A percentile compares a stretch with the other conserved stretches of the same genome.
These are phyloP conservation scores for Odontarrhena argentea DNA, from an alignment of 345 rosid species.

Conservation along the genomic window DNA sequence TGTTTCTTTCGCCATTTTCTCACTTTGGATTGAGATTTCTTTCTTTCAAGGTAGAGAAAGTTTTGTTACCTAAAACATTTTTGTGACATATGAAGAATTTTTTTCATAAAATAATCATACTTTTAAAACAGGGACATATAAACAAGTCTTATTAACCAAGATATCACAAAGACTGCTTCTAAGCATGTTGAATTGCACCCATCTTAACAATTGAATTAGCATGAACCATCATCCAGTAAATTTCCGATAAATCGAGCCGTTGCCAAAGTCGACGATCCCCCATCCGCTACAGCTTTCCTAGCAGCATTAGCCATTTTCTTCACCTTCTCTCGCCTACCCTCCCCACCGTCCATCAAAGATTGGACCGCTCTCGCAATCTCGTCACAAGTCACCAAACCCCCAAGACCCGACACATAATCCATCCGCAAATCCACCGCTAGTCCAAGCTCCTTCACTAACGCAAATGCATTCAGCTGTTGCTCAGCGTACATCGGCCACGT, in stretches of 20 bases:
- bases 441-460: slow-evolving; percentile 48
- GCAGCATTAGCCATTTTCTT: slow-evolving; percentile 37
- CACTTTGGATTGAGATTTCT: background rate
- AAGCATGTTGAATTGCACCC: background rate
- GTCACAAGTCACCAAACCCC: slow-evolving; percentile 43
- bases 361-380: slow-evolving; percentile 43
- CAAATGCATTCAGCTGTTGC: slow-evolving; percentile 56
- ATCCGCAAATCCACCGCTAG: slow-evolving; percentile 42
- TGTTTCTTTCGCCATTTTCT: slow-evolving; percentile 31
- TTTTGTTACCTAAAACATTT: no score
- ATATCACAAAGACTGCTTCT: no score
- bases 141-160: no score
- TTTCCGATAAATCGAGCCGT: slow-evolving; percentile 42
- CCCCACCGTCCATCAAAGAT: slow-evolving; percentile 36
- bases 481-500: slow-evolving; percentile 61
- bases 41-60: background rate
- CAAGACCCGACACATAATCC: slow-evolving; percentile 38
- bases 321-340: slow-evolving; percentile 37
- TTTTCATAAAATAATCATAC: no score
- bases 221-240: slow-evolving; percentile 11
- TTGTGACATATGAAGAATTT: background rate
- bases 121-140: background rate
- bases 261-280: slow-evolving; percentile 47
- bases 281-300: slow-evolving; percentile 36
- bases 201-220: background rate